Conservation (phyloP, 2,329 filamentous ascomycete species). For the Paraphaeosphaeria sporulosa region DNA sequence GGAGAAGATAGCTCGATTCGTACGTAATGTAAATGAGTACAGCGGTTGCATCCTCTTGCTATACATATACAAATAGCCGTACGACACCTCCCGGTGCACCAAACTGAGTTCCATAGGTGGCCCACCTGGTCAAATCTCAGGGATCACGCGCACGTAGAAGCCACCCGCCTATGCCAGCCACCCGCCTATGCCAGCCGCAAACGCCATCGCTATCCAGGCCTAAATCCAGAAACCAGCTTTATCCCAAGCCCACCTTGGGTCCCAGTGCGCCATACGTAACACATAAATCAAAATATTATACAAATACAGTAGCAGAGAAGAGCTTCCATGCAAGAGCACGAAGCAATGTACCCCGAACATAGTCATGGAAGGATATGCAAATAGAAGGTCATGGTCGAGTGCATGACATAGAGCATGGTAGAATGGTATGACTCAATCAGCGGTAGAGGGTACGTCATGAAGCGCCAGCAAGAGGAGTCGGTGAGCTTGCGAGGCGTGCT, state of each 20-base stretch:
- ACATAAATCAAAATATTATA: conserved; percentile 13
- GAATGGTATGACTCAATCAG: background rate
- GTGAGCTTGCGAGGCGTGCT: conserved; percentile 58
- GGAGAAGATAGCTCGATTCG: background rate
- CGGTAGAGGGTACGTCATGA: conserved; percentile 20
- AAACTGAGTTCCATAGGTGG: background rate
- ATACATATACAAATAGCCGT: conserved; percentile 19
- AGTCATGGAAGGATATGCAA: conserved; percentile 4
- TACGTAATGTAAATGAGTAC: background rate
- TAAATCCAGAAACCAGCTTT: conserved; percentile 24
- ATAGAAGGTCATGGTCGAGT: background rate
- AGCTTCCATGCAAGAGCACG: conserved; percentile 7
- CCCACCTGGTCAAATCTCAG: background rate
- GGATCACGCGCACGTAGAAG: conserved; percentile 7
- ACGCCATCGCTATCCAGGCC: conserved; percentile 26
- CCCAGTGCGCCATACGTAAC: conserved; percentile 37
- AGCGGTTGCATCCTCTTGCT: conserved; percentile 10
- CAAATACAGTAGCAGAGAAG: conserved; percentile 23
- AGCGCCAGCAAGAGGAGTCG: conserved; percentile 51
- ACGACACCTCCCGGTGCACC: background rate
- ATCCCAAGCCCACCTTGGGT: conserved; percentile 25
- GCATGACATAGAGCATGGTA: background rate
- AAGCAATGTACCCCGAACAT: background rate
- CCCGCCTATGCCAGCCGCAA: conserved; percentile 6
- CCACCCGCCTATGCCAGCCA: conserved; percentile 6